Evolutionary conservation across 2,329 filamentous ascomycete genomes (phyloP).

Genomic region (Aphanocladium album): DNA sequence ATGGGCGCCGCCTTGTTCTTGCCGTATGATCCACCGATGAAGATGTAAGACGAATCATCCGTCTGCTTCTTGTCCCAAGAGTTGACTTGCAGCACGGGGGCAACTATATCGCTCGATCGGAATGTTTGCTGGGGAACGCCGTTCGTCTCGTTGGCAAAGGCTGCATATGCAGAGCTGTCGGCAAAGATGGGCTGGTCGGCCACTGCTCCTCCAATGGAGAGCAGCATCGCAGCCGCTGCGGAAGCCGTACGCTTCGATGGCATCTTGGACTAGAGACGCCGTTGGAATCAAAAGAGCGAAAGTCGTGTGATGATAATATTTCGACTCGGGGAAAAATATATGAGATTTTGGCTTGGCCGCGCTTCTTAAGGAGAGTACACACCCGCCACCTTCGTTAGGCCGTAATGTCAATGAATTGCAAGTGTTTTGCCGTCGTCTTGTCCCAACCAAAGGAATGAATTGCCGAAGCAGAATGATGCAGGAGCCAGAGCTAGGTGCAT

Average conservation of each 20-base stretch:
- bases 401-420: slow-evolving; percentile 2
- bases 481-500: neutral
- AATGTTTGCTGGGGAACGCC: slow-evolving; percentile 29
- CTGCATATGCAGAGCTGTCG: slow-evolving; percentile 24
- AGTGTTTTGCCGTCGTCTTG: neutral
- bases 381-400: slow-evolving; percentile 1
- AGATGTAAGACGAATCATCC: slow-evolving; percentile 28
- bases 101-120: slow-evolving; percentile 27
- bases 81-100: slow-evolving; percentile 31
- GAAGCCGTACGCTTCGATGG: neutral
- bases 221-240: slow-evolving; percentile 8
- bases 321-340: neutral
- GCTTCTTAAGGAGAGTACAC: slow-evolving; percentile 9
- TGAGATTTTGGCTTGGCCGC: neutral
- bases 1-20: slow-evolving; percentile 26
- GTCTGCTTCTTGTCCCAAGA: slow-evolving; percentile 21
- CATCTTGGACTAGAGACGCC: neutral
- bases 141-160: slow-evolving; percentile 20
- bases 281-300: neutral
- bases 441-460: neutral
- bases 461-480: slow-evolving; percentile 2
- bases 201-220: slow-evolving; percentile 6
- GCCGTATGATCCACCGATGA: slow-evolving; percentile 25
- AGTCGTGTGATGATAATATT: neutral
- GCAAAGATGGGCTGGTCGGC: slow-evolving; percentile 24